Evolutionary conservation across 2,329 filamentous ascomycete genomes (phyloP).

Genomic region (Emericellopsis cladophorae): DNA sequence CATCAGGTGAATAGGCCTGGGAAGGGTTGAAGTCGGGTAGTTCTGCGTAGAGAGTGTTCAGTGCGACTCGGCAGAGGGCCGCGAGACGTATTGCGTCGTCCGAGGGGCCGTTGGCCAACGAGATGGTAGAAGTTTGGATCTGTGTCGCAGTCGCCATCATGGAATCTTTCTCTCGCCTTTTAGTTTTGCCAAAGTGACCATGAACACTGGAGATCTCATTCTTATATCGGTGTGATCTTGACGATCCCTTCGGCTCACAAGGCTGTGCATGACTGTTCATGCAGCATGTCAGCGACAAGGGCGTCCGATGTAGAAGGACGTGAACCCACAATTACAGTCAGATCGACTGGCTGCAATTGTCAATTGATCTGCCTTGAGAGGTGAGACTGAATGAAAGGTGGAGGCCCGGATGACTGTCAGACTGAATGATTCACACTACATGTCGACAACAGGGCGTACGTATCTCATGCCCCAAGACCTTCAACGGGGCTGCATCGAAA

Average conservation of each 20-base stretch:
- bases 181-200: no score
- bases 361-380: neutral
- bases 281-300: no score
- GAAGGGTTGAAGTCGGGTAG: conserved; percentile 15
- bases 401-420: neutral
- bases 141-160: conserved; percentile 19
- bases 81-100: conserved; percentile 15
- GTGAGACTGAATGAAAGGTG: neutral
- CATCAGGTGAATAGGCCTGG: conserved; percentile 17
- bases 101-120: conserved; percentile 1
- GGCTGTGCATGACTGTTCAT: no score
- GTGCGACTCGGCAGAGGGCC: conserved; percentile 13
- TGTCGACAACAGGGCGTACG: no score
- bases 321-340: no score
- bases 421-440: no score
- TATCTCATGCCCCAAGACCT: no score
- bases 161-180: neutral
- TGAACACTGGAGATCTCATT: no score
- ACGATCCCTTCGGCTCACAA: no score
- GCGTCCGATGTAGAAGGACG: no score
- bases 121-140: conserved; percentile 6
- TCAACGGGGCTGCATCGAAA: no score
- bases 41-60: conserved; percentile 12
- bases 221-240: no score
- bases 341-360: neutral